Evolutionary conservation across 352 stramenopile genomes (phyloP).

Genomic region (Pythium phragmiticola): DNA sequence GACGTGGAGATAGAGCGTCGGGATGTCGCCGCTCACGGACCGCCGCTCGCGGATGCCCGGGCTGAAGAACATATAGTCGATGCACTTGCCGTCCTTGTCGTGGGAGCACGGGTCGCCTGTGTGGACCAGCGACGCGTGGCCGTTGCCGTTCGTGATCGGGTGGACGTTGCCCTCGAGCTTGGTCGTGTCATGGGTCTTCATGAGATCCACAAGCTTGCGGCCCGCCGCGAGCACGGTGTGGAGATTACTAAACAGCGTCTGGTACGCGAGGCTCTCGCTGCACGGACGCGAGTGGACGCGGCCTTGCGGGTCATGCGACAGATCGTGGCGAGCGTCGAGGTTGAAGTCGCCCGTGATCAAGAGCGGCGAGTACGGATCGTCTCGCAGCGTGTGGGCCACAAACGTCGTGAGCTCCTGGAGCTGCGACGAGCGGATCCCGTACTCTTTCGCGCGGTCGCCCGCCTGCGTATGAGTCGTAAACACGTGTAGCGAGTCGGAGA

Average conservation of each 20-base stretch:
- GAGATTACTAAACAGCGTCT: constrained; percentile 50
- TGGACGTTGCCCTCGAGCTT: constrained; percentile 52
- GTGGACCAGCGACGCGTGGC: constrained; percentile 64
- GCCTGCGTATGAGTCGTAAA: constrained; percentile 87
- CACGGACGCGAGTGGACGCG: constrained; percentile 37
- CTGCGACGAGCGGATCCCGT: constrained; percentile 56
- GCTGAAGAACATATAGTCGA: constrained; percentile 86
- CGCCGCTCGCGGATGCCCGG: constrained; percentile 34
- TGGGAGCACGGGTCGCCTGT: constrained; percentile 37
- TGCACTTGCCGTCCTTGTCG: constrained; percentile 78
- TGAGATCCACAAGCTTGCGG: constrained; percentile 56
- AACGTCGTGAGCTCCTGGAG: constrained; percentile 67
- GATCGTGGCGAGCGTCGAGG: constrained; percentile 71
- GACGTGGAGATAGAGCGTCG: constrained; percentile 43
- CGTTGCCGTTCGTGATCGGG: constrained; percentile 80
- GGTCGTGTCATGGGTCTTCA: constrained; percentile 60
- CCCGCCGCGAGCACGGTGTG: constrained; percentile 37
- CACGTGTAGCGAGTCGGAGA: constrained; percentile 73
- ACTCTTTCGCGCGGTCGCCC: constrained; percentile 46
- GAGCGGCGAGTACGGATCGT: constrained; percentile 52
- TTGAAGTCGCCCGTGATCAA: constrained; percentile 84
- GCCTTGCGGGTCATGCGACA: constrained; percentile 37
- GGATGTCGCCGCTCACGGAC: constrained; percentile 27
- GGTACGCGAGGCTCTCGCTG: constrained; percentile 60
- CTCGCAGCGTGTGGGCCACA: constrained; percentile 43